Conservation (phyloP, 495 filamentous ascomycete genomes). For the Aspergillus olivimuriae region DNA sequence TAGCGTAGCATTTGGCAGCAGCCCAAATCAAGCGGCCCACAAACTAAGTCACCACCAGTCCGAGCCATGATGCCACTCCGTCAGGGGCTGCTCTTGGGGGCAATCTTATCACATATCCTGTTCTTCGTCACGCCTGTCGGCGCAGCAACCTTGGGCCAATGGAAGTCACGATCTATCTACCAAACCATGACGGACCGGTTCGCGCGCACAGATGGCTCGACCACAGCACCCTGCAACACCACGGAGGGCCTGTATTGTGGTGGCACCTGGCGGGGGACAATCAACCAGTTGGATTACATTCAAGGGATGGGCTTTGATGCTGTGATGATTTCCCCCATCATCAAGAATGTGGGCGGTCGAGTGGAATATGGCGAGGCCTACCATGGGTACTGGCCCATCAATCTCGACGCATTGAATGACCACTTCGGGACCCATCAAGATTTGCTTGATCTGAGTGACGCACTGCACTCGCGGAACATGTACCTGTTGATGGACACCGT, state of each 20-base stretch:
- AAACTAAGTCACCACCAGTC: neutral
- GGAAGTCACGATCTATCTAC: slow-evolving; percentile 62
- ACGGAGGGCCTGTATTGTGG: slow-evolving; percentile 59
- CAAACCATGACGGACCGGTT: slow-evolving; percentile 74
- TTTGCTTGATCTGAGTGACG: slow-evolving; percentile 53
- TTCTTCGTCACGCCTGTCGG: neutral
- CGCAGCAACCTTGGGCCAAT: slow-evolving; percentile 29
- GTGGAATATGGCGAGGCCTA: slow-evolving; percentile 53
- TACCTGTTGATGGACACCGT: slow-evolving; percentile 73
- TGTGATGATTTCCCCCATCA: slow-evolving; percentile 76
- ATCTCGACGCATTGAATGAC: slow-evolving; percentile 59
- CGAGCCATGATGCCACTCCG: neutral
- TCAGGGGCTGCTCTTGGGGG: neutral
- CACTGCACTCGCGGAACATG: slow-evolving; percentile 58
- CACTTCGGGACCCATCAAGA: slow-evolving; percentile 62
- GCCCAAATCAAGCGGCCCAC: neutral
- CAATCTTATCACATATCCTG: neutral
- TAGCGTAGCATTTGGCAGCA: neutral
- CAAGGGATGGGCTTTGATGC: slow-evolving; percentile 77
- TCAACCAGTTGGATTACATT: slow-evolving; percentile 52
- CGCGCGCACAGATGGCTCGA: slow-evolving; percentile 58
- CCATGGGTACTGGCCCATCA: slow-evolving; percentile 69
- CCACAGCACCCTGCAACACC: slow-evolving; percentile 39
- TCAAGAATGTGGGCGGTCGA: slow-evolving; percentile 48
- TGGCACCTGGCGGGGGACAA: slow-evolving; percentile 67